These are phyloP conservation scores for Gryganskiella cystojenkinii DNA, from an alignment of 192 early-diverging fungal species.

Conservation along the genomic window DNA sequence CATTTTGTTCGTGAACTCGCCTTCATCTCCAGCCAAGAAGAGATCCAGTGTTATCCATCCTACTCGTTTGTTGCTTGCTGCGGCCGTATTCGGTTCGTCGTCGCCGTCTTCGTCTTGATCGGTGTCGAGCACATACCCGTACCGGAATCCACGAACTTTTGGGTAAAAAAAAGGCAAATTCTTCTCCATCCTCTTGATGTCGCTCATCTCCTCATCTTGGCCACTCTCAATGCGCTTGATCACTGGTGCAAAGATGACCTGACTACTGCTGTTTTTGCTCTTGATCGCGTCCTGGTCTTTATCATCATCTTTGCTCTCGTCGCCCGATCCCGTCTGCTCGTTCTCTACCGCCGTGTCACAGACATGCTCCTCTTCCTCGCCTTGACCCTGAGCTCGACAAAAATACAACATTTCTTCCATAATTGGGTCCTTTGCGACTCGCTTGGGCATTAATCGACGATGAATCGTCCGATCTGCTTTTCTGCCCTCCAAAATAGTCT, in stretches of 20 bases:
- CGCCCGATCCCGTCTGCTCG: neutral
- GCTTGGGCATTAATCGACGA: conserved; percentile 58
- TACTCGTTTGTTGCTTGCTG: conserved; percentile 14
- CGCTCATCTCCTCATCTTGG: neutral
- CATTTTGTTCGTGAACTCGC: conserved; percentile 51
- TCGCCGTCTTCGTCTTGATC: neutral
- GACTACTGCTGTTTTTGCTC: neutral
- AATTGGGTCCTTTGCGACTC: conserved; percentile 55
- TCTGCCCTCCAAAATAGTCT: conserved; percentile 3
- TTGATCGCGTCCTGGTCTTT: neutral
- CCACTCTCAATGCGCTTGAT: neutral
- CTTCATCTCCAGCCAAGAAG: conserved; percentile 35
- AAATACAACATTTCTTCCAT: conserved; percentile 58
- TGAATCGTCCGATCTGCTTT: conserved; percentile 33
- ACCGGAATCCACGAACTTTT: conserved; percentile 55
- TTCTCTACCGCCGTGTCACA: no score
- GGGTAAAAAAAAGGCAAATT: conserved; percentile 60
- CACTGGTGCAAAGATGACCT: conserved; percentile 12
- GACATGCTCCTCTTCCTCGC: neutral
- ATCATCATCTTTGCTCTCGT: neutral
- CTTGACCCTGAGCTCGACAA: conserved; percentile 2
- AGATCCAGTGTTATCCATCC: conserved; percentile 45
- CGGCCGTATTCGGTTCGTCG: neutral
- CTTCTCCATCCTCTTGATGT: conserved; percentile 9
- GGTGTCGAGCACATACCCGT: conserved; percentile 26